A percentile compares a stretch with the other conserved stretches of the same genome.
These are phyloP conservation scores for Blastocystis sp. DNA, from an alignment of 352 stramenopile species.

Conservation along the genomic window DNA sequence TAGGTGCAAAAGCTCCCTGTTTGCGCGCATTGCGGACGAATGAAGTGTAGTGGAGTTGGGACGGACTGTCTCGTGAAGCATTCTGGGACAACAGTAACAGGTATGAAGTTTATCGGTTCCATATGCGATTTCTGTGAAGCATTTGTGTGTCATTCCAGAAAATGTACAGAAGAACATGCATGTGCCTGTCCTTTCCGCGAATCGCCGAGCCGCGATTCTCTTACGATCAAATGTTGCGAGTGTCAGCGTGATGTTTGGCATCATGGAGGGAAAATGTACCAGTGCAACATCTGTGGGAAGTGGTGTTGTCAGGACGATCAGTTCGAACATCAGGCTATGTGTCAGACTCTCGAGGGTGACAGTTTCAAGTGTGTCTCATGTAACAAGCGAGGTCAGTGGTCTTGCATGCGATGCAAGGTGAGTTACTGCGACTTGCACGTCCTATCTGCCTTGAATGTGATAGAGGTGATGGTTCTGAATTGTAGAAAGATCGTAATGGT, in stretches of 20 bases:
- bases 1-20: constrained; percentile 56
- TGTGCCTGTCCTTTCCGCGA: constrained; percentile 48
- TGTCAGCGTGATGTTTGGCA: constrained; percentile 57
- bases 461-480: not conserved
- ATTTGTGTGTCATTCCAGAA: constrained; percentile 52
- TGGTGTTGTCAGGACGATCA: constrained; percentile 57
- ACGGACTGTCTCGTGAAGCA: constrained; percentile 57
- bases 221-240: constrained; percentile 44
- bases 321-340: constrained; percentile 61
- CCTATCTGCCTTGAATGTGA: constrained; percentile 10
- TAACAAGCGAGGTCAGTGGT: constrained; percentile 58
- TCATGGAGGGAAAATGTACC: constrained; percentile 56
- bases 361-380: constrained; percentile 54
- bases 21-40: constrained; percentile 43
- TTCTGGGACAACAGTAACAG: constrained; percentile 32
- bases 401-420: constrained; percentile 58
- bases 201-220: not conserved
- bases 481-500: constrained; percentile 41
- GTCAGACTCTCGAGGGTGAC: constrained; percentile 49
- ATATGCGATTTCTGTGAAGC: constrained; percentile 60
- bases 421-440: constrained; percentile 57
- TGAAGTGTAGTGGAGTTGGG: constrained; percentile 48
- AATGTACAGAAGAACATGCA: constrained; percentile 57
- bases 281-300: constrained; percentile 56
- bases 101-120: constrained; percentile 50